Evolutionary conservation across 2,329 filamentous ascomycete genomes (phyloP), one percentile per base, ranked within the genome.

Genomic region (Juglanconis oblonga): DNA sequence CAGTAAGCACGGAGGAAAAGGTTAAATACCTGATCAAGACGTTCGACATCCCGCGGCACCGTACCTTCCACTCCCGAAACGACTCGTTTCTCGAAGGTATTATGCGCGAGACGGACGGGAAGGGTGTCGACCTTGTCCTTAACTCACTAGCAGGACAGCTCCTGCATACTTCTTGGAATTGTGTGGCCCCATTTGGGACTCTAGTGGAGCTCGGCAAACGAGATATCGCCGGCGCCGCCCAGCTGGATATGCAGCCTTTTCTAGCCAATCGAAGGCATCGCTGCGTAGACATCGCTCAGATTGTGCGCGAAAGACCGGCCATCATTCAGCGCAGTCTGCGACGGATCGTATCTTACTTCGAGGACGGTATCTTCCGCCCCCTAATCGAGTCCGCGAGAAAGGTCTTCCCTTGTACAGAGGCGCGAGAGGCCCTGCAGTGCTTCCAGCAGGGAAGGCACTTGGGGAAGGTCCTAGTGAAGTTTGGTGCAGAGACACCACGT

Each of bases 81-180:
- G 13, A 35, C 33, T 47, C 47, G 31, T 61, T 61, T 33, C 13
- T 48, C 6, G 1, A 4, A 17, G 58, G 48, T 2, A n/a, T 57
- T 14, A 47, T 38, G 10, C n/a, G 35, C 4, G 53, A 9, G 7
- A 61, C 58, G 1, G 14, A 52, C n/a, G 53, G 53, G 5, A 17
- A 17, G 33, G 58, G 58, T n/a, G 58, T 61, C 9, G 54, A 61
- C 24, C 11, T 61, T 9, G 58, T 61, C 1, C 49, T 61, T 3
- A 61, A 61, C n/a, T 45, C 53, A 1, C 35, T 61, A 2, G 52
- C 53, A 5, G 58, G 58, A 7, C 48, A 52, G 10, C 49, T 61
- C 2, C 32, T 61, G 5, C 38, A 52, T 24, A 38, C 29, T 3
- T 61, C 58, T 5, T 61, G 58, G 53, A 40, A 42, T 11, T 57